Evolutionary conservation across 2,329 filamentous ascomycete genomes (phyloP).

Genomic region (Plectosphaerella cucumerina): DNA sequence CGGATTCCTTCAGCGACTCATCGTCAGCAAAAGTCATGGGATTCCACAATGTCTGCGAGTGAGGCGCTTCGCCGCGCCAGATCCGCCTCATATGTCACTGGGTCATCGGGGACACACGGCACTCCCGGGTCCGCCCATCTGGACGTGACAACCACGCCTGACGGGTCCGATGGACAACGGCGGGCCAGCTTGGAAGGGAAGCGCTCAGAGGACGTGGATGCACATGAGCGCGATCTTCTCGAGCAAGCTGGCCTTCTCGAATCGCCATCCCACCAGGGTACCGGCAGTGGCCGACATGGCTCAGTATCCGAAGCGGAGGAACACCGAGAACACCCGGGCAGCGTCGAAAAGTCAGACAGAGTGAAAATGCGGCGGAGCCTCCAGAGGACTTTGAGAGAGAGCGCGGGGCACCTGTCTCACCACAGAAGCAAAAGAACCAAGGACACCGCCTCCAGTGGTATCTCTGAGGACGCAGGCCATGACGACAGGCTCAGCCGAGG

Average conservation of each 20-base stretch:
- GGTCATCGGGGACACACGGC: slow-evolving; percentile 23
- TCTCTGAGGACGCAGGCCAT: slow-evolving; percentile 45
- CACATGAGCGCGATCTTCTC: slow-evolving; percentile 63
- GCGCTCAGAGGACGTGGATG: slow-evolving; percentile 51
- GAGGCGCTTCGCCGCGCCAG: slow-evolving; percentile 26
- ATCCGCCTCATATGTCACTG: slow-evolving; percentile 37
- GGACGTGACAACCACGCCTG: background rate
- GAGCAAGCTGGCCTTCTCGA: slow-evolving; percentile 64
- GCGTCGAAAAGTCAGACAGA: slow-evolving; percentile 49
- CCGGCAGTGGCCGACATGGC: slow-evolving; percentile 35
- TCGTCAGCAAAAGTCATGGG: slow-evolving; percentile 37
- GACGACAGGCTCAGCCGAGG: slow-evolving; percentile 72
- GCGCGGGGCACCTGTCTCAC: slow-evolving; percentile 60
- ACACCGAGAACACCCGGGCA: slow-evolving; percentile 27
- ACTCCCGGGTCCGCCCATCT: background rate
- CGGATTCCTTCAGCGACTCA: slow-evolving; percentile 31
- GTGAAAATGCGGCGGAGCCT: slow-evolving; percentile 78
- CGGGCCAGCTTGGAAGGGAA: slow-evolving; percentile 16
- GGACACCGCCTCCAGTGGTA: slow-evolving; percentile 61
- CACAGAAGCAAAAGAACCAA: slow-evolving; percentile 74
- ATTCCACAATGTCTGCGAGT: slow-evolving; percentile 28
- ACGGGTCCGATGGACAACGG: slow-evolving; percentile 9
- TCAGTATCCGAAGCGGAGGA: slow-evolving; percentile 36
- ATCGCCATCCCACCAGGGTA: slow-evolving; percentile 26
- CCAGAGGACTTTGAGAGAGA: slow-evolving; percentile 83